Base-by-base conservation (phyloP, 805 yeast genomes). In the Komagataella mondaviorum region DNA sequence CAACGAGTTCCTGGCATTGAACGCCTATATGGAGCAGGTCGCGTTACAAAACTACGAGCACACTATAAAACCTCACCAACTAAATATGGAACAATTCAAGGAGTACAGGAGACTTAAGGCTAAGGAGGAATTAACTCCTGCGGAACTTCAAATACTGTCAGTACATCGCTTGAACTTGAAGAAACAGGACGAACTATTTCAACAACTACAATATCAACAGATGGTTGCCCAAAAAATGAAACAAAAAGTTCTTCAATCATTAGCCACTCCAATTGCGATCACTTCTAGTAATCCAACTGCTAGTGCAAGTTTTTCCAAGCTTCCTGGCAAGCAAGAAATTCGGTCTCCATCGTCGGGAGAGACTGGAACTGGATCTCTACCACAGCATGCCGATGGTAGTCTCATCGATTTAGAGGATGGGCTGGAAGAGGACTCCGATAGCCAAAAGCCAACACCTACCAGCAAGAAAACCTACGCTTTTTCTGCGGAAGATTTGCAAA, bases 351-450 rank as follows among this genome's bases (percentile, higher is more conserved):
- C 39, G 14, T 6, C 39, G 12, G 39, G 39, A 10, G 39, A 3
- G 39, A 30, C 39, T 3, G 39, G 39, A 3, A 30, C 39, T 30
- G 14, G 12, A 8, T 30, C 39, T 8, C 14, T 30, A 10, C 10
- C 39, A 30, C 39, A 50, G 48, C 53, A 48, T 16, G 53, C 51
- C 16, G 51, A 47, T 20, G 49, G 47, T 20, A 52, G 50, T 46
- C 48, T 51, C 23, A 49, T 52, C 46, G 54, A 52, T 39, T 45
- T 45, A 14, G 54, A 49, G 24, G 48, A 20, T 24, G 54, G 50
- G 23, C 17, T 16, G 18, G 45, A 51, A 39, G 45, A 44, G 18
- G n/a, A 23, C n/a, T 30, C 39, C 39, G 39, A 30, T 30, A 30
- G 5, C 5, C 39, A 30, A 14, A 30, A 30, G 39, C n/a, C 39